These are phyloP conservation scores for Calonectria pteridis DNA, from an alignment of 2,329 filamentous ascomycete genomes.

Conservation along the genomic window DNA sequence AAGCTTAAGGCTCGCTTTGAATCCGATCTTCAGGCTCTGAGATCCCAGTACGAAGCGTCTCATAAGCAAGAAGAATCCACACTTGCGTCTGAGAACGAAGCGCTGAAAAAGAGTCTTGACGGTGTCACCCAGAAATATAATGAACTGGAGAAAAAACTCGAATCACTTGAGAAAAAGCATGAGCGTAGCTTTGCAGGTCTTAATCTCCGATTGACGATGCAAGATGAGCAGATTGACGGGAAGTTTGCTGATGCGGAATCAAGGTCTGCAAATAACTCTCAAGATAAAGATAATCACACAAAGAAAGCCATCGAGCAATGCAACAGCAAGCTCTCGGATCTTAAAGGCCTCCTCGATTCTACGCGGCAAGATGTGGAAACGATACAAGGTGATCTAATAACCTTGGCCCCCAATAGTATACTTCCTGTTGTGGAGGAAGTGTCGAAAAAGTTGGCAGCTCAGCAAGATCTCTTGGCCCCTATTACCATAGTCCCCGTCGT, in stretches of 20 bases:
- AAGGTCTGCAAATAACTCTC: background rate
- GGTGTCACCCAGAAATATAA: slow-evolving; percentile 29
- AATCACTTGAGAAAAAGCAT: slow-evolving; percentile 42
- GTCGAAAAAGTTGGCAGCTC: background rate
- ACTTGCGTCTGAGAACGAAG: slow-evolving; percentile 20
- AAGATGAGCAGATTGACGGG: slow-evolving; percentile 20
- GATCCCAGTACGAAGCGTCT: slow-evolving; percentile 11
- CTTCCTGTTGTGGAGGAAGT: background rate
- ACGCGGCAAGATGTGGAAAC: background rate
- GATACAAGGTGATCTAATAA: background rate
- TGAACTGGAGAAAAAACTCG: slow-evolving; percentile 32
- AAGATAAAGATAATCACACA: background rate
- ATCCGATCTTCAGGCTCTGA: background rate
- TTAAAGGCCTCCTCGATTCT: background rate
- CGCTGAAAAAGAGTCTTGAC: slow-evolving; percentile 27
- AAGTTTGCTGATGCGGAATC: background rate
- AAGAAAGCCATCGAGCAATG: slow-evolving; percentile 18
- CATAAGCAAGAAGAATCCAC: slow-evolving; percentile 2
- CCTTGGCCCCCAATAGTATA: background rate
- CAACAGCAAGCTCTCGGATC: background rate
- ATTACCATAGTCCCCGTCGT: background rate
- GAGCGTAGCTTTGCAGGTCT: slow-evolving; percentile 30
- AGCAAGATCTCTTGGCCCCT: background rate
- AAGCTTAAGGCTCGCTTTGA: slow-evolving; percentile 25
- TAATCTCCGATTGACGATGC: background rate